Base-by-base conservation (phyloP, 352 stramenopile species). In the Phytophthora hybrid region DNA sequence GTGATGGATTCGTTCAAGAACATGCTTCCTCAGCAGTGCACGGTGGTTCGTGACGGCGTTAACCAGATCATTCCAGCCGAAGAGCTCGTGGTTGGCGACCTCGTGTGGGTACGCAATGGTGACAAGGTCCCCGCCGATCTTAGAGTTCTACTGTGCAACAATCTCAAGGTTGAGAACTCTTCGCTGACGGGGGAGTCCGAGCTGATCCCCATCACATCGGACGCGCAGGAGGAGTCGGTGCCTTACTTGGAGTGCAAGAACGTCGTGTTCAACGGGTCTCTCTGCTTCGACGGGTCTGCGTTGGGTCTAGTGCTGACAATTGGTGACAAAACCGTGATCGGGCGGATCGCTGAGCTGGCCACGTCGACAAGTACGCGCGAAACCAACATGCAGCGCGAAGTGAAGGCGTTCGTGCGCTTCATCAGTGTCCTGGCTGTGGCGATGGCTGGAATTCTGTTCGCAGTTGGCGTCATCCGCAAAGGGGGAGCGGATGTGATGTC, bases 81-180 rank as follows among this genome's bases (percentile, higher is more conserved):
- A 34, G 74, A 88, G 21, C 68, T 91, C 4, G 67, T 88, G 2
- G 75, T 82, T 6, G 84, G 84, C 5, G 84, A 91, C 58, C 44
- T 91, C 13, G 80, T 91, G 2, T 82, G 78, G 72, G 64, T 91
- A 18, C 70, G 68, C 44, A 81, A 85, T 31, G 84, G 84, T 6
- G 80, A 91, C 71, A 83, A 84, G 19, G 79, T 91, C 18, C 84
- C 84, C 1, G 84, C 84, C 0, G 84, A 89, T 46, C 11, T 88
- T 10, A 73, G 81, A 1, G 76, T 91, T 41, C 26, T 91, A 21
- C 69, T 78, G 4, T 85, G 73, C 61, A 82, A 71, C 67, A 79
- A 79, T 32, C 74, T 91, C 18, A 89, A 88, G 62, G 80, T 92
- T 14, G 84, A 91, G 51, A 85, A 89, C 68, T 92, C 84, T 56